Conservation (phyloP, 164 flowering plant genomes). For the Echeveria elegans region DNA sequence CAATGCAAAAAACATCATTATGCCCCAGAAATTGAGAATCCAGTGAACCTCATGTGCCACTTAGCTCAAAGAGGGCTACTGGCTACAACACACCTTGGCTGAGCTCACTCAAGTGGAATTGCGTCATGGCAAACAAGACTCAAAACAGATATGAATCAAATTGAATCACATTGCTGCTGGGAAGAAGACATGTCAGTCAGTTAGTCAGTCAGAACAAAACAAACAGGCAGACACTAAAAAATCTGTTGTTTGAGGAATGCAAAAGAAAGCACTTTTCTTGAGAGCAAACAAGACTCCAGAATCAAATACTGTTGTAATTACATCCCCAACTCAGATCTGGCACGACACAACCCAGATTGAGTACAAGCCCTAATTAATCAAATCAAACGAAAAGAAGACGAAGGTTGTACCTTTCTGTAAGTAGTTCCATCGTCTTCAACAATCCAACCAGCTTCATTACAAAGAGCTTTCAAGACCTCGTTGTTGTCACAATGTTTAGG, state of each 20-base stretch:
- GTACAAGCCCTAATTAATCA: not conserved
- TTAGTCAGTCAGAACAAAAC: not conserved
- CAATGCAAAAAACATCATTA: not conserved
- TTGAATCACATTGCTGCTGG: not conserved
- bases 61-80: no score
- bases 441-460: slow-evolving; percentile 85
- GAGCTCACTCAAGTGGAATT: not conserved
- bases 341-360: slow-evolving; percentile 3
- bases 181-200: not conserved
- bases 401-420: slow-evolving; percentile 58
- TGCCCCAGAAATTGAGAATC: not conserved
- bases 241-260: not conserved
- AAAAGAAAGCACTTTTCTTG: not conserved
- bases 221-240: not conserved
- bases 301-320: not conserved
- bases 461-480: slow-evolving; percentile 85
- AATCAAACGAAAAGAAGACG: not conserved
- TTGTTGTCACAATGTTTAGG: slow-evolving; percentile 95
- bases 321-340: not conserved
- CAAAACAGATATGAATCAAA: not conserved
- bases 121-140: not conserved
- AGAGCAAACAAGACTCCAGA: not conserved
- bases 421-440: slow-evolving; percentile 92
- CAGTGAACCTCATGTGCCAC: not conserved
- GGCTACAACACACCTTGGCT: no score